A percentile compares a stretch with the other conserved stretches of the same genome.
phyloP scores from a whole-genome alignment of 805 yeast species.

The Candida odintsovae region DNA sequence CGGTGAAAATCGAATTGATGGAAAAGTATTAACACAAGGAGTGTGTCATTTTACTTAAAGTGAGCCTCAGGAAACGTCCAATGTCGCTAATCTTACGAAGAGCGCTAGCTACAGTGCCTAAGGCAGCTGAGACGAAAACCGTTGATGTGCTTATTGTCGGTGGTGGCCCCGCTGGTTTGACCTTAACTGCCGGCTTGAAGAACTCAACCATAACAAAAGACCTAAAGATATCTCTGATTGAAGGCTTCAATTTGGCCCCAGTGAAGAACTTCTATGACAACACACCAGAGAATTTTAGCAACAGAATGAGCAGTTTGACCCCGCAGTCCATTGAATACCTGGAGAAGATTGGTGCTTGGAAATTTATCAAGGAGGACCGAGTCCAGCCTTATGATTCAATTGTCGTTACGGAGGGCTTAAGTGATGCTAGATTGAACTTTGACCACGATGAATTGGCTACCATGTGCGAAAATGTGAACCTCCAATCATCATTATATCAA shows the following conservation, averaged over 20 bases:
- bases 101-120: neutral
- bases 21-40: too few relatives aligned
- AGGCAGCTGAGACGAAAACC: neutral
- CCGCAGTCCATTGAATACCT: slow-evolving; percentile 70
- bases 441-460: slow-evolving; percentile 64
- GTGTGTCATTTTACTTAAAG: too few relatives aligned
- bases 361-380: slow-evolving; percentile 60
- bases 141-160: slow-evolving; percentile 76
- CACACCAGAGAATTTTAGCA: slow-evolving; percentile 49
- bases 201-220: slow-evolving; percentile 55
- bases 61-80: neutral
- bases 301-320: slow-evolving; percentile 81
- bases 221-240: slow-evolving; percentile 64
- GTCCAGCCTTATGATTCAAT: slow-evolving; percentile 76
- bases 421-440: slow-evolving; percentile 65
- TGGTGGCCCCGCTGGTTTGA: slow-evolving; percentile 96
- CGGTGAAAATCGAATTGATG: too few relatives aligned
- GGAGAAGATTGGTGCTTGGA: slow-evolving; percentile 71
- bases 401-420: slow-evolving; percentile 79
- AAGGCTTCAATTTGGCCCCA: slow-evolving; percentile 55
- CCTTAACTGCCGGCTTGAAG: slow-evolving; percentile 77
- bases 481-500: slow-evolving; percentile 67
- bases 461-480: slow-evolving; percentile 84
- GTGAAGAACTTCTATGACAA: slow-evolving; percentile 37
- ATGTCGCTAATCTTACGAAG: neutral